Conservation (phyloP, 139 green algal species). For the Picochlorum sp. region DNA sequence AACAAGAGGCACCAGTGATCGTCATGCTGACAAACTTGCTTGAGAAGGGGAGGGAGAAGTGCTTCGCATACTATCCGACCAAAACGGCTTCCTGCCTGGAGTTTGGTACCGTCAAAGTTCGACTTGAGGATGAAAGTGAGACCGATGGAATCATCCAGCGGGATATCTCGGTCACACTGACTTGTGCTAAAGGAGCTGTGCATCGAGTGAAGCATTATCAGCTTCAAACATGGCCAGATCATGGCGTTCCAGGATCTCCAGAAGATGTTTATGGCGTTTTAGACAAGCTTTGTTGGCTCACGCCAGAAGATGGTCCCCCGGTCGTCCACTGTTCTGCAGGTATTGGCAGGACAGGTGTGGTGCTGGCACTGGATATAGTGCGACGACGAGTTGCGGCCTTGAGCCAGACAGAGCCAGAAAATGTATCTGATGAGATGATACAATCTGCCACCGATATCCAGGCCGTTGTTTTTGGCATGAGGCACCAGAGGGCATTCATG, state of each 20-base stretch:
- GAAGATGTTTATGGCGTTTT: constrained; percentile 37
- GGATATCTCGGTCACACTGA: neutral
- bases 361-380: constrained; percentile 70
- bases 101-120: neutral
- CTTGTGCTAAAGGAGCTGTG: neutral
- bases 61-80: constrained; percentile 41
- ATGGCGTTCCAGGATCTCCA: constrained; percentile 44
- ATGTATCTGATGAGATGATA: constrained; percentile 4
- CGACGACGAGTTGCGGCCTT: constrained; percentile 34
- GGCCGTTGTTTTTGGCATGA: constrained; percentile 49
- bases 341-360: constrained; percentile 78
- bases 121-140: neutral
- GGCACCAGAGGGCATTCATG: constrained; percentile 71
- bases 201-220: constrained; percentile 24
- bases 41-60: neutral
- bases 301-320: constrained; percentile 20
- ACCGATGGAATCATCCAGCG: constrained; percentile 4
- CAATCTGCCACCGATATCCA: constrained; percentile 41
- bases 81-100: constrained; percentile 8
- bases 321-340: constrained; percentile 68
- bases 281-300: constrained; percentile 14
- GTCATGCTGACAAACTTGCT: constrained; percentile 52
- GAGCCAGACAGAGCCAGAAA: neutral
- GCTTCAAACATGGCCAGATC: constrained; percentile 55
- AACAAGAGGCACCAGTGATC: constrained; percentile 31